A percentile compares a stretch with the other conserved stretches of the same genome.
Evolutionary conservation across 768 basidiomycete species (phyloP).

Genomic region (Russula brevipes): DNA sequence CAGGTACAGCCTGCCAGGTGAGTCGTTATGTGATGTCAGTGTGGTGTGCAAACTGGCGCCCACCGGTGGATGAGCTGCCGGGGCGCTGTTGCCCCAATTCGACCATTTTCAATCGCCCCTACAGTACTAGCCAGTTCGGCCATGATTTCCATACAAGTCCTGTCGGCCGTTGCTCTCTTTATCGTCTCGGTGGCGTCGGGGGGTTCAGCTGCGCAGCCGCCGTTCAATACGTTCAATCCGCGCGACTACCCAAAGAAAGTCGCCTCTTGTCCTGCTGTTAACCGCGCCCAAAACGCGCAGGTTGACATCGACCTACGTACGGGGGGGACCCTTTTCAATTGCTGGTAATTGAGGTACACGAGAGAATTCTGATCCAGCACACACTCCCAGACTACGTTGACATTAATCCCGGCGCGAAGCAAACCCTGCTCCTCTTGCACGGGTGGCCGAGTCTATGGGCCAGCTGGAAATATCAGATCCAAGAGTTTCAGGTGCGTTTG

Average conservation of each 20-base stretch:
- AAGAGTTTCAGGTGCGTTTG: slow-evolving; percentile 50
- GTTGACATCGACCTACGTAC: slow-evolving; percentile 20
- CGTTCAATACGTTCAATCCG: slow-evolving; percentile 20
- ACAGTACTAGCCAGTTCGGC: too few species aligned
- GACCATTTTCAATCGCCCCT: too few species aligned
- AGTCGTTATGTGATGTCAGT: background rate
- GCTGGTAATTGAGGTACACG: background rate
- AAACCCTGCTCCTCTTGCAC: slow-evolving; percentile 62
- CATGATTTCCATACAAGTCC: background rate
- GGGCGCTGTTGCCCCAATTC: background rate
- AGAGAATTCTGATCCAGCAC: background rate
- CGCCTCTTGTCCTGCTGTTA: slow-evolving; percentile 16
- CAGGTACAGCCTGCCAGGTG: too few species aligned
- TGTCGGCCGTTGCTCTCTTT: background rate
- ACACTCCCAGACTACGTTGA: slow-evolving; percentile 44
- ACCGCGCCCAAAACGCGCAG: slow-evolving; percentile 15
- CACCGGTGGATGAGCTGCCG: background rate
- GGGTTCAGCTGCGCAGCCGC: background rate
- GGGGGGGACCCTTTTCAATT: background rate
- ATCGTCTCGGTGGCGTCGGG: background rate
- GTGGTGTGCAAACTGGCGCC: background rate
- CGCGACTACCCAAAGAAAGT: slow-evolving; percentile 20
- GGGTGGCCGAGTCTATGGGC: slow-evolving; percentile 80
- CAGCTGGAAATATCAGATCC: slow-evolving; percentile 67
- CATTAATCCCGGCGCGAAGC: slow-evolving; percentile 48